Evolutionary conservation across 768 basidiomycete genomes (phyloP), one percentile per base, ranked within the genome.

Genomic region (Pleurotus pulmonarius): DNA sequence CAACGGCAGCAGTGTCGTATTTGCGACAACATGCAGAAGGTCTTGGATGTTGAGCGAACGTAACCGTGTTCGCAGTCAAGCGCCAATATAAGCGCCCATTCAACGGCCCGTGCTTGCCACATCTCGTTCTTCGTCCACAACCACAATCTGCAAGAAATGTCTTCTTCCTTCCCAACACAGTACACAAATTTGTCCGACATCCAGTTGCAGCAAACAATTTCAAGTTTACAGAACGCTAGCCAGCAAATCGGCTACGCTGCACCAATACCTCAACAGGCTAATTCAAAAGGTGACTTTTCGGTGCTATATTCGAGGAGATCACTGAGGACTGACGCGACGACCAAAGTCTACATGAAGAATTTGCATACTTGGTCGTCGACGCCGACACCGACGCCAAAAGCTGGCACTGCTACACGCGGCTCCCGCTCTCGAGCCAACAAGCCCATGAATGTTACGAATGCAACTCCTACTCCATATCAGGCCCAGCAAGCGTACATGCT

Each of bases 321-420:
- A n/a, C n/a, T n/a, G n/a, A n/a, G n/a, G n/a, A n/a, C n/a, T 46
- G n/a, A 46, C 34, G n/a, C 43, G 44, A 11, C 45, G 3, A 2
- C 7, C 22, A 34, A 44, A 83, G 81, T 80, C 2, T 89, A 89
- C 64, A 74, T 82, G 58, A 87, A 83, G 76, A 89, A 89, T 61
- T 73, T 89, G 13, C 80, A 85, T 29, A 83, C 81, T 20, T 89
- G 87, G 87, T 85, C 86, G 3, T 75, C 78, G 4, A 72, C 86
- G 0, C 72, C 80, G 8, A 80, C 84, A 0, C 83, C 85, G 0
- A 75, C 79, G 4, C 81, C 81, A 26, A 74, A 72, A 20, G 63
- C 76, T 16, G 65, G 68, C 37, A 63, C 71, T 3, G 67, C 67
- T 26, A 67, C 75, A 48, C 81, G 80, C 58, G 76, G 68, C 58